These are phyloP conservation scores for Barnettozyma sp. DNA, from an alignment of 805 yeast genomes.

Conservation along the genomic window DNA sequence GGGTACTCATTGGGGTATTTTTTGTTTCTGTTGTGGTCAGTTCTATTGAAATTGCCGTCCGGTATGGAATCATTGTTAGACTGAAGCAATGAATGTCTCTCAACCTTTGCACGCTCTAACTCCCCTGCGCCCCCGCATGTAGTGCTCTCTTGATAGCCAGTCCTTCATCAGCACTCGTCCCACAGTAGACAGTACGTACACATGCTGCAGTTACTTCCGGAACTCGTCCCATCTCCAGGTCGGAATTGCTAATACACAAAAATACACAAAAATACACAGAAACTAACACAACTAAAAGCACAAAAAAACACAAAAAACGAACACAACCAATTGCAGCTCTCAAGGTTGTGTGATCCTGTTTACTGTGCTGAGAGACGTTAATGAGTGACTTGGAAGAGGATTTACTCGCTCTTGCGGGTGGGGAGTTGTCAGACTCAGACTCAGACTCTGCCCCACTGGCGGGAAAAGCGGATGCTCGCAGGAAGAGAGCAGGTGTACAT, in stretches of 20 bases:
- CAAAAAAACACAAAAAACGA: too few species aligned
- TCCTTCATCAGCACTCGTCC: too few species aligned
- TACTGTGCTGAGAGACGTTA: too few species aligned
- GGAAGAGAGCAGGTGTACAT: conserved; percentile 24
- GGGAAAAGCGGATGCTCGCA: conserved; percentile 23
- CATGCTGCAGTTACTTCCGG: not conserved
- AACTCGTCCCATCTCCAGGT: not conserved
- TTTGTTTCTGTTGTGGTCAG: conserved; percentile 74
- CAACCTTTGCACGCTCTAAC: too few species aligned
- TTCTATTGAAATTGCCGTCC: conserved; percentile 55
- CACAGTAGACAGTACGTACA: too few species aligned
- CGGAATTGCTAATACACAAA: not conserved
- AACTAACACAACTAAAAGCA: not conserved
- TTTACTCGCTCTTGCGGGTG: conserved; percentile 89
- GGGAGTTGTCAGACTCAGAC: conserved; percentile 37
- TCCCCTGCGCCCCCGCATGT: too few species aligned
- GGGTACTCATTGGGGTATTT: conserved; percentile 81
- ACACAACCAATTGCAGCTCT: too few species aligned
- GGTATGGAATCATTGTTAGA: conserved; percentile 30
- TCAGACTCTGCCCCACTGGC: conserved; percentile 30
- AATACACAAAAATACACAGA: not conserved
- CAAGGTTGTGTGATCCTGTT: too few species aligned
- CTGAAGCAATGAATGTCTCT: not conserved
- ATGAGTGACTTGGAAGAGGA: conserved; percentile 79
- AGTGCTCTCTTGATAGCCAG: too few species aligned